A percentile compares a stretch with the other conserved stretches of the same genome.
phyloP scores from a whole-genome alignment of 139 green algal genomes.

The Nannochloris sp. region DNA sequence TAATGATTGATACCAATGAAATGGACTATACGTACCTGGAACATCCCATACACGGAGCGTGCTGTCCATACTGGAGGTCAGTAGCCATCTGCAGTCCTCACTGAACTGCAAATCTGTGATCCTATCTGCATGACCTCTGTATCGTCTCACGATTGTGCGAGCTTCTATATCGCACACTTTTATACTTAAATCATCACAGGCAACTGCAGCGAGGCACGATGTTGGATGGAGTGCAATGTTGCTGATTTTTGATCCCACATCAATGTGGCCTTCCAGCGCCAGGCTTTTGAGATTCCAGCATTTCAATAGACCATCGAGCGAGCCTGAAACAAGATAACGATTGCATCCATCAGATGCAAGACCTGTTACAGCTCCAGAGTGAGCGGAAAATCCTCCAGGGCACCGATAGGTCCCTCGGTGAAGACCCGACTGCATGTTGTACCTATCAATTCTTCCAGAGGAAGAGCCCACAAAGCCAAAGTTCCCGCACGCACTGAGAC shows the following conservation, averaged over 20 bases:
- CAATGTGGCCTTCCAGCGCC: slow-evolving; percentile 37
- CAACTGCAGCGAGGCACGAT: slow-evolving; percentile 44
- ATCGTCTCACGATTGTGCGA: slow-evolving; percentile 65
- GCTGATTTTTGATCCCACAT: slow-evolving; percentile 5
- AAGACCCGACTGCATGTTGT: slow-evolving; percentile 91
- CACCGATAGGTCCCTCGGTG: slow-evolving; percentile 60
- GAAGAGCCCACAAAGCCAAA: slow-evolving; percentile 83
- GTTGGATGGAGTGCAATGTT: slow-evolving; percentile 34
- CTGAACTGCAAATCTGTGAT: slow-evolving; percentile 68
- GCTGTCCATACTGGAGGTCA: slow-evolving; percentile 77
- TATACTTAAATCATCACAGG: slow-evolving; percentile 45
- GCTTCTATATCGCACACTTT: slow-evolving; percentile 50
- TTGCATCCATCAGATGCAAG: slow-evolving; percentile 57
- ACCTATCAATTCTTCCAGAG: slow-evolving; percentile 75
- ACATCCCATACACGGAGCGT: slow-evolving; percentile 88
- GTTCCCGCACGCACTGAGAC: slow-evolving; percentile 84
- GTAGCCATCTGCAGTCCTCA: slow-evolving; percentile 76
- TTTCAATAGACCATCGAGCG: slow-evolving; percentile 54
- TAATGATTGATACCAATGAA: background rate
- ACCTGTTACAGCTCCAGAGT: slow-evolving; percentile 55
- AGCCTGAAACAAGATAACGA: slow-evolving; percentile 49
- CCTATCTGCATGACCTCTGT: slow-evolving; percentile 70
- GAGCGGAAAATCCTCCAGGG: background rate
- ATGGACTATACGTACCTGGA: slow-evolving; percentile 30
- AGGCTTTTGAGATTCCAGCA: slow-evolving; percentile 73